These are phyloP conservation scores for Trichoderma sp. DNA, from an alignment of 2,329 filamentous ascomycete species.

Conservation along the genomic window DNA sequence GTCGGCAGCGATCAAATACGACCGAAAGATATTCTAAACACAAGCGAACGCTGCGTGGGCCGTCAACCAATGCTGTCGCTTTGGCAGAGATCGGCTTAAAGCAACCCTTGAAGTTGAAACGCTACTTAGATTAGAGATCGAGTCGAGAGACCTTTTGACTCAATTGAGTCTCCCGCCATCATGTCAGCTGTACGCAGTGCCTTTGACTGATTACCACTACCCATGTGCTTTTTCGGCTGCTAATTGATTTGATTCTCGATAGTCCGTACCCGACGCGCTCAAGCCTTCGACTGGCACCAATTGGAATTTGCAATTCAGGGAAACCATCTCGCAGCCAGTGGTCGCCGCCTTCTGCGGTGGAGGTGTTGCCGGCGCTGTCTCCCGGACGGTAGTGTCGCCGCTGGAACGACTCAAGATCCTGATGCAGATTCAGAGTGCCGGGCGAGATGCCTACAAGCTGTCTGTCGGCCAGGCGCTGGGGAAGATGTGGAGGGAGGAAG, in stretches of 20 bases:
- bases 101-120: slow-evolving; percentile 21
- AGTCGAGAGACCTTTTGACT: slow-evolving; percentile 21
- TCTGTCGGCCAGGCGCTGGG: slow-evolving; percentile 82
- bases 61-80: slow-evolving; percentile 18
- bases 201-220: neutral
- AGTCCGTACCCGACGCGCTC: slow-evolving; percentile 30
- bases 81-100: slow-evolving; percentile 21
- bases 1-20: neutral
- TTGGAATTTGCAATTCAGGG: slow-evolving; percentile 38
- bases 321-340: slow-evolving; percentile 73
- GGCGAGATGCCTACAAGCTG: slow-evolving; percentile 88
- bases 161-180: slow-evolving; percentile 16
- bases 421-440: slow-evolving; percentile 91
- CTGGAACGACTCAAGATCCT: slow-evolving; percentile 95
- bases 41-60: slow-evolving; percentile 21
- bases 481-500: slow-evolving; percentile 97
- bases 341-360: slow-evolving; percentile 91
- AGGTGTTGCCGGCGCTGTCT: slow-evolving; percentile 93
- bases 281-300: slow-evolving; percentile 27
- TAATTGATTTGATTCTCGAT: slow-evolving; percentile 18
- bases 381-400: slow-evolving; percentile 92
- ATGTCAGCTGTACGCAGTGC: slow-evolving; percentile 34
- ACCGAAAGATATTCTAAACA: neutral
- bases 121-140: slow-evolving; percentile 16
- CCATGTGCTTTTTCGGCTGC: neutral